Percentiles rank a stretch among this genome's conserved stretches.
Conservation (phyloP, 2,329 filamentous ascomycete species). For the Leptographium lundbergii region DNA sequence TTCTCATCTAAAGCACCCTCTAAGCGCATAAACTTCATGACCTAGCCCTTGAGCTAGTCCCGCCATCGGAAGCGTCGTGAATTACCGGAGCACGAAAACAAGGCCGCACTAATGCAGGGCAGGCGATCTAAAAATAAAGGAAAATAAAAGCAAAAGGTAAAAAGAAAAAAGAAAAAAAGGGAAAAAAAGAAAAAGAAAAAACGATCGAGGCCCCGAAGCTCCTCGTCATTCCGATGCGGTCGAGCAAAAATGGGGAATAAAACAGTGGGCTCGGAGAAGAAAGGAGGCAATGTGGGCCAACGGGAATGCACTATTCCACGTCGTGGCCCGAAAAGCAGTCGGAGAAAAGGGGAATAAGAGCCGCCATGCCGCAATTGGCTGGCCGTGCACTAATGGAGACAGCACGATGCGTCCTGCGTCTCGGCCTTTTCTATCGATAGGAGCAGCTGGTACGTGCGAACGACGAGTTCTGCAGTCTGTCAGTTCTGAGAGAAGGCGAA, state of each 20-base stretch:
- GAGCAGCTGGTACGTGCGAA: conserved; percentile 51
- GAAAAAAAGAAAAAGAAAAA: not conserved
- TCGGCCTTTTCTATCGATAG: conserved; percentile 53
- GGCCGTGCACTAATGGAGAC: conserved; percentile 40
- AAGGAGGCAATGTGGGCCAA: not conserved
- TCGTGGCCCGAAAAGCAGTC: not conserved
- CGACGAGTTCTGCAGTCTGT: conserved; percentile 44
- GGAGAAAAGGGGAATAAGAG: not conserved
- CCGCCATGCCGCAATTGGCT: conserved; percentile 40
- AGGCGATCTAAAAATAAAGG: too few relatives aligned
- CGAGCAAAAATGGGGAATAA: not conserved
- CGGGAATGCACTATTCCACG: not conserved
- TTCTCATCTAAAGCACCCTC: not conserved
- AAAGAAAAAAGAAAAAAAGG: not conserved
- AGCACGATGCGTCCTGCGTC: conserved; percentile 42
- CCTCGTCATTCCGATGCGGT: too few relatives aligned
- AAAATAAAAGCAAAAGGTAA: not conserved
- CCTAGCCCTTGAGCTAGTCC: not conserved
- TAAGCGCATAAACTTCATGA: not conserved
- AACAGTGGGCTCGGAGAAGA: not conserved
- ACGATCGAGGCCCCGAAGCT: not conserved
- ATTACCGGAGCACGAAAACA: not conserved
- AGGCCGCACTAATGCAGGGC: too few relatives aligned
- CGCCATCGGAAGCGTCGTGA: not conserved
- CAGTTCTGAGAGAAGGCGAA: not conserved